Conservation (phyloP, 192 early-diverging fungal genomes). For the Backusella westeae region DNA sequence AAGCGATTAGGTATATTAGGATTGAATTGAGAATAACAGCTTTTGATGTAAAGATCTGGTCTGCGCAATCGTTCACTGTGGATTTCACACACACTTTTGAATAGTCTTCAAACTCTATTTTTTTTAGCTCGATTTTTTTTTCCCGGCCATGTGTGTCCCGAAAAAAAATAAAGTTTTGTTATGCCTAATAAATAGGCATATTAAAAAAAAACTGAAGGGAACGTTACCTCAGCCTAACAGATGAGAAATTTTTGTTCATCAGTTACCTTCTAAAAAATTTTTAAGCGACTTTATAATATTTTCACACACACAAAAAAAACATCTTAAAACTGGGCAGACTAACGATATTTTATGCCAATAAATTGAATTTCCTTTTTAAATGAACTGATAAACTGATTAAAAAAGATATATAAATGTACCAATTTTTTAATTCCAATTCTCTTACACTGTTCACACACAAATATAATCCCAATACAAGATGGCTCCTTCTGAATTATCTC, state of each 20-base stretch:
- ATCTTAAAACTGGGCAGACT: background rate
- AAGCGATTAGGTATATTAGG: too few relatives aligned
- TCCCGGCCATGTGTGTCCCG: too few relatives aligned
- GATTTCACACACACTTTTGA: background rate
- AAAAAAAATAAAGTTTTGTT: too few relatives aligned
- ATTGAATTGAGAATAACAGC: too few relatives aligned
- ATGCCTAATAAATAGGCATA: background rate
- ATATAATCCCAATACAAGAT: background rate
- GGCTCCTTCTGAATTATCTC: background rate
- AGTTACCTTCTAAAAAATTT: too few relatives aligned
- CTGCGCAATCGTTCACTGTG: background rate
- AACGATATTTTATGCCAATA: background rate
- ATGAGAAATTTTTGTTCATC: too few relatives aligned
- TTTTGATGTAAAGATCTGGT: too few relatives aligned
- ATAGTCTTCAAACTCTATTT: background rate
- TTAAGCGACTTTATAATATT: background rate
- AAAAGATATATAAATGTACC: background rate
- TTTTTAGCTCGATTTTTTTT: too few relatives aligned
- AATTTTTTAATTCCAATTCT: background rate
- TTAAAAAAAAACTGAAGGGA: background rate
- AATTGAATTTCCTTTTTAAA: background rate
- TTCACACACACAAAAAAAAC: background rate
- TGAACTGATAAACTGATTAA: background rate
- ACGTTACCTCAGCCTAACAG: too few relatives aligned
- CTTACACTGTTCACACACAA: background rate